Evolutionary conservation across 1,139 yeast species (phyloP), one percentile per base, ranked within the genome.

Genomic region (Geotrichum aggregatum): DNA sequence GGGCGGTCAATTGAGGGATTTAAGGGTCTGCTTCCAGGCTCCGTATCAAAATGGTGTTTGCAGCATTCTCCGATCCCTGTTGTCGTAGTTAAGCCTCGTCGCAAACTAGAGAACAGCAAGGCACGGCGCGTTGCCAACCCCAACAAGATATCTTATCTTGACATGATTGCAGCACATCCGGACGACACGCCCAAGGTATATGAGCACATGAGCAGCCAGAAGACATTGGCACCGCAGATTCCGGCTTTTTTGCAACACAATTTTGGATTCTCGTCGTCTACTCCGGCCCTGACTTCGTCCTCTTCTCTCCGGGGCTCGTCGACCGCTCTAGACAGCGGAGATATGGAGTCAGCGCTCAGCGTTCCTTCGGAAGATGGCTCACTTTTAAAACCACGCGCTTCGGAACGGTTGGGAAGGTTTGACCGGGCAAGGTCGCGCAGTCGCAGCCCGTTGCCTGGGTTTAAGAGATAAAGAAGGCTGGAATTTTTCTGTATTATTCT

Each of bases 21-120:
- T 50, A 76, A 73, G 43, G 74, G 77, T 39, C 70, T 77, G 13
- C 68, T 82, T 44, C 72, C 73, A 0, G 72, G 73, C 11, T 67
- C 71, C 1, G 63, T 70, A 7, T 80, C 86, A 4, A 82, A 82
- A 63, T 78, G 81, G 64, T 83, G 84, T 59, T 68, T 84, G 44
- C 83, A 82, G 63, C 81, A 78, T 62, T 83, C 87, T 0, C 75
- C 80, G 24, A 80, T 84, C 0, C 89, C 89, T 0, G 87, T 83
- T 3, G 76, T 83, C 46, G 79, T 83, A 13, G 85, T 84, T 8
- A 80, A 82, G 56, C 86, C 87, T 0, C 68, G 69, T 19, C 77
- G 78, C 60, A 73, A 73, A 50, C 61, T 70, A 1, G 64, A 62
- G 45, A 63, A 65, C 56, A 61, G 60, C 45, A 64, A 64, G 52